These are phyloP conservation scores for Penicillium sclerotiorum DNA, from an alignment of 2,329 filamentous ascomycete genomes.

Conservation along the genomic window DNA sequence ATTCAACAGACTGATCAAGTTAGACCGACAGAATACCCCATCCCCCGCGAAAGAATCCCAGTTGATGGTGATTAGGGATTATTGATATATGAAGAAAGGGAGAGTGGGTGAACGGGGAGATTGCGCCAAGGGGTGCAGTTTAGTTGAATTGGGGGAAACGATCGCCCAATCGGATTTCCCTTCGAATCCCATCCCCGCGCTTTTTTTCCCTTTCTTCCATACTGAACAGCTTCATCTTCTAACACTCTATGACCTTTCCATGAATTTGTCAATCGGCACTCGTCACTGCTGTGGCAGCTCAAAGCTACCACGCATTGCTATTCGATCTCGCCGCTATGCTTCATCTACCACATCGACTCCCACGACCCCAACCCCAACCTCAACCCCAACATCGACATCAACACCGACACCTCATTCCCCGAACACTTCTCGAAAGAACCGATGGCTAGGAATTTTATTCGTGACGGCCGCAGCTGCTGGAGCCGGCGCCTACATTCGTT, in stretches of 20 bases:
- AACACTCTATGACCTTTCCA: conserved; percentile 7
- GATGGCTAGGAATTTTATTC: conserved; percentile 39
- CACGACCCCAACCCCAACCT: not conserved
- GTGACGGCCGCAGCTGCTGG: conserved; percentile 40
- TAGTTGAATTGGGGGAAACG: conserved; percentile 12
- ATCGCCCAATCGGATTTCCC: conserved; percentile 27
- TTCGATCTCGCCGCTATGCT: conserved; percentile 25
- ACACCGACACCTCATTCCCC: no score
- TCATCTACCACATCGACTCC: conserved; percentile 10
- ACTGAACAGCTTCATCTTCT: conserved; percentile 3
- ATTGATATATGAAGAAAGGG: not conserved
- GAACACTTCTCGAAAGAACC: conserved; percentile 18
- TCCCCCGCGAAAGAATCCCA: not conserved
- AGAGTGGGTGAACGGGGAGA: conserved; percentile 1
- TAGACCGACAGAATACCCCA: conserved; percentile 13
- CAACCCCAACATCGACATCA: conserved; percentile 17
- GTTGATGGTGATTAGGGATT: not conserved
- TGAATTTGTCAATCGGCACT: conserved; percentile 18
- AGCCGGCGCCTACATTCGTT: conserved; percentile 40
- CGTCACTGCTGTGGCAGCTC: conserved; percentile 15
- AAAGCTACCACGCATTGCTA: conserved; percentile 9
- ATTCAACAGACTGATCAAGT: conserved; percentile 8
- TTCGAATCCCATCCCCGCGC: conserved; percentile 22
- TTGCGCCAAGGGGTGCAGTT: conserved; percentile 21
- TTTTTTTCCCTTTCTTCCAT: conserved; percentile 8